These are phyloP conservation scores for Pseudohyphozyma bogoriensis DNA, from an alignment of 768 basidiomycete genomes.

Conservation along the genomic window DNA sequence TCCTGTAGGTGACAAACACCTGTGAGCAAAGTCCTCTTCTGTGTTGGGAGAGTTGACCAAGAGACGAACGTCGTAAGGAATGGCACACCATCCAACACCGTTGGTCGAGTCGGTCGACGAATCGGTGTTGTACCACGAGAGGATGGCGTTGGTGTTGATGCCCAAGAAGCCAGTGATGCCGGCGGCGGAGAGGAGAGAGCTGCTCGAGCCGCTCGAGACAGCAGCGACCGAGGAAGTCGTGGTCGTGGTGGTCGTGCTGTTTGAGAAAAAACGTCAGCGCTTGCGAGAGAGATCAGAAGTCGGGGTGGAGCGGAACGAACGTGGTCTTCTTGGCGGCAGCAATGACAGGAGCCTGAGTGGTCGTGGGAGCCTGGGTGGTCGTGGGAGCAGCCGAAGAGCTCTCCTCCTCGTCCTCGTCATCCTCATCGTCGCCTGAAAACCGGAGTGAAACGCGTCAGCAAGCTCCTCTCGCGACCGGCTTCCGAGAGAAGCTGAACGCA, in stretches of 20 bases:
- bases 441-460: too few species aligned
- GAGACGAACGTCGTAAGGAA: constrained; percentile 17
- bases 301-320: neutral
- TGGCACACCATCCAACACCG: constrained; percentile 26
- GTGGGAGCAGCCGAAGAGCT: neutral
- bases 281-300: neutral
- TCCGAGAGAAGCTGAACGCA: too few species aligned
- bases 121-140: constrained; percentile 28
- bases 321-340: neutral
- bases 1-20: constrained; percentile 5
- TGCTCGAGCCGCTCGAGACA: neutral
- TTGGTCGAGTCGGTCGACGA: constrained; percentile 25
- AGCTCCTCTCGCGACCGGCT: neutral
- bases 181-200: neutral
- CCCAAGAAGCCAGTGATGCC: neutral
- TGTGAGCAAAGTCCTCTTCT: neutral
- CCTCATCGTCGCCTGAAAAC: neutral
- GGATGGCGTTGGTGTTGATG: constrained; percentile 6
- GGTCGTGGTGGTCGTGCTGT: too few species aligned
- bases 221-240: neutral
- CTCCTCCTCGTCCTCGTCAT: neutral
- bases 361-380: neutral
- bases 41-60: neutral
- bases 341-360: neutral
- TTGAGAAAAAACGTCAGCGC: too few species aligned